phyloP scores from a whole-genome alignment of 2,329 filamentous ascomycete species.

The Pezicula radicicola region DNA sequence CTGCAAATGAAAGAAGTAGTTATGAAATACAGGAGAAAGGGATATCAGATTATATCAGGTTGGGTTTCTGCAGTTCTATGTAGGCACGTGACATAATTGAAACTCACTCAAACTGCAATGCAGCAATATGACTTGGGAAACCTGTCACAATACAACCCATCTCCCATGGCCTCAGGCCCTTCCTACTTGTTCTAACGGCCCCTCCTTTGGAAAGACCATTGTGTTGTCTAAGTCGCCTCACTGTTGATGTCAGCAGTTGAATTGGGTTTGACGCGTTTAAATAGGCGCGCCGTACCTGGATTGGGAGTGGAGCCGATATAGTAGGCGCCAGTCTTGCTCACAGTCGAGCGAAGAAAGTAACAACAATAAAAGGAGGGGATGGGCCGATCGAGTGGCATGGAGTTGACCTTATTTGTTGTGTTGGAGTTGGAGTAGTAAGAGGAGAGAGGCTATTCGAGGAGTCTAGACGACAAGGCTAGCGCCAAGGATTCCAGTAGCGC shows the following conservation, averaged over 20 bases:
- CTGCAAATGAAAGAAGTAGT: no score
- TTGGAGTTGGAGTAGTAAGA: neutral
- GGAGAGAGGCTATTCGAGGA: neutral
- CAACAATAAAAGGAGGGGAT: constrained; percentile 92
- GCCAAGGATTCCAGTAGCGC: no score
- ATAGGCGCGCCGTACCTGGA: constrained; percentile 41
- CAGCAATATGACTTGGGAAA: constrained; percentile 82
- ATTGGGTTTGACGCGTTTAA: neutral
- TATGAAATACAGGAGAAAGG: no score
- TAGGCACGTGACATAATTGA: constrained; percentile 7
- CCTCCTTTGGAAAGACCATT: constrained; percentile 84
- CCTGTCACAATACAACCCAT: constrained; percentile 85
- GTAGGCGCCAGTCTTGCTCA: constrained; percentile 61
- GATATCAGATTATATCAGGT: no score
- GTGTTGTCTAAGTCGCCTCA: constrained; percentile 82
- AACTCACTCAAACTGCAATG: constrained; percentile 87
- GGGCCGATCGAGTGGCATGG: constrained; percentile 35
- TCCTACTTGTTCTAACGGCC: constrained; percentile 69
- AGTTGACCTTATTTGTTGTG: constrained; percentile 3
- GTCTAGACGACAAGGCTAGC: neutral
- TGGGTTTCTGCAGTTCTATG: no score
- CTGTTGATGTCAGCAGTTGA: constrained; percentile 22
- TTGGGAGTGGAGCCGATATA: constrained; percentile 94
- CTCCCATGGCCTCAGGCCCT: constrained; percentile 78
- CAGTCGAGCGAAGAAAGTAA: constrained; percentile 84